Percentiles rank a stretch among this genome's conserved stretches.
These are phyloP conservation scores for Houttuynia cordata DNA, from an alignment of 164 flowering plant species.

Conservation along the genomic window DNA sequence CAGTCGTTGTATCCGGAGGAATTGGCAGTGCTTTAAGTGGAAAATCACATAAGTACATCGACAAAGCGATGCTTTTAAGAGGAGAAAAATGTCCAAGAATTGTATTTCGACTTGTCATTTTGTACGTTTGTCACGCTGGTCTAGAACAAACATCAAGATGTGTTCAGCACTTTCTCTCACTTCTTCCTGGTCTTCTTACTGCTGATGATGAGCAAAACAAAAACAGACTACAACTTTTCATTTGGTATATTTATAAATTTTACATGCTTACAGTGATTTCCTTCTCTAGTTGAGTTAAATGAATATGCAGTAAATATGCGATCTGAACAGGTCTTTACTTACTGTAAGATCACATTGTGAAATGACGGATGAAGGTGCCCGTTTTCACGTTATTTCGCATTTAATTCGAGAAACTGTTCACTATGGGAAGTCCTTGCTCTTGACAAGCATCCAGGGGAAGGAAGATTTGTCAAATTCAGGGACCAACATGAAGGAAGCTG, in stretches of 20 bases:
- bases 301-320: conserved; percentile 1
- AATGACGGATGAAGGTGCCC: conserved; percentile 79
- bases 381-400: conserved; percentile 81
- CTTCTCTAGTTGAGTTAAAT: conserved; percentile 4
- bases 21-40: conserved; percentile 85
- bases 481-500: conserved; percentile 39
- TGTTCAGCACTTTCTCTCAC: conserved; percentile 67
- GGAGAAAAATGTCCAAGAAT: conserved; percentile 87
- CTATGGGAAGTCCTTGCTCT: conserved; percentile 77
- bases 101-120: conserved; percentile 56
- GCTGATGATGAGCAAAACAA: conserved; percentile 92
- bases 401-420: conserved; percentile 81
- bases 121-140: conserved; percentile 69
- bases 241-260: conserved; percentile 44
- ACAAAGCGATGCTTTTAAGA: conserved; percentile 90
- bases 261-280: background rate
- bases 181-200: conserved; percentile 66
- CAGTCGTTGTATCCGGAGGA: conserved; percentile 96
- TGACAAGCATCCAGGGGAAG: conserved; percentile 43
- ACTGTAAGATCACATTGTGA: conserved; percentile 66
- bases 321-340: conserved; percentile 55
- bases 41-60: conserved; percentile 60
- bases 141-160: conserved; percentile 78
- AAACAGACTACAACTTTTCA: conserved; percentile 75
- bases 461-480: conserved; percentile 59